Base-by-base conservation (phyloP, 495 filamentous ascomycete species). In the Stereocaulon alpinum region DNA sequence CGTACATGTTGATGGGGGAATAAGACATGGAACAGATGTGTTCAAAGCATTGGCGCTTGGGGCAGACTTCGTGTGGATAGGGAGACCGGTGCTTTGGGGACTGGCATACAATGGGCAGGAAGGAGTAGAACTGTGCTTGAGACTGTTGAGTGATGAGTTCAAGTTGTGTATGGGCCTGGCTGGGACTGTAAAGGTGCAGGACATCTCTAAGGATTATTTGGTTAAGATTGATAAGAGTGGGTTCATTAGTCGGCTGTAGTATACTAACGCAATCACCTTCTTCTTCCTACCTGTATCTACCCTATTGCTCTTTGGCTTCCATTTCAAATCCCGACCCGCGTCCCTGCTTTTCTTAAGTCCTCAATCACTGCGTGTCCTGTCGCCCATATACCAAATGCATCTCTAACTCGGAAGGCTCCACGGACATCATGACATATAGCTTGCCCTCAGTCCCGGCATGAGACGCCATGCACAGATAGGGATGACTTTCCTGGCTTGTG, bases 31-130 rank as follows among this genome's bases (percentile, higher is more conserved):
- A 3, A 66, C 69, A 3, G 74, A 77, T 55, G 67, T 77, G 10
- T 75, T 76, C 68, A 77, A 77, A 53, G 75, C 75, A 1, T 30
- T 78, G n/a, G 74, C 74, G 6, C 57, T 78, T 12, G 76, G 76
- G 3, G 76, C 75, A 0, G 62, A 73, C 32, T 66, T 64, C 42
- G 68, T 67, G 40, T 76, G 68, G 63, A 63, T 76, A 4, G 75
- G 75, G 0, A 15, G 83, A 10, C 70, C 83, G 7, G 83, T 78
- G 76, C 70, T 87, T 44, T 87, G 79, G 74, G 83, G 77, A 1
- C 61, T 86, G 24, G 72, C 74, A 63, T 77, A 75, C 60, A 65
- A 67, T 29, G 66, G 65, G 11, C 62, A 73, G 50, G 59, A 67
- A 48, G 71, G 71, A 2, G 64, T 65, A 1, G 67, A 67, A 51